Base-by-base conservation (phyloP, 805 yeast genomes). In the Spathaspora arborariae region DNA sequence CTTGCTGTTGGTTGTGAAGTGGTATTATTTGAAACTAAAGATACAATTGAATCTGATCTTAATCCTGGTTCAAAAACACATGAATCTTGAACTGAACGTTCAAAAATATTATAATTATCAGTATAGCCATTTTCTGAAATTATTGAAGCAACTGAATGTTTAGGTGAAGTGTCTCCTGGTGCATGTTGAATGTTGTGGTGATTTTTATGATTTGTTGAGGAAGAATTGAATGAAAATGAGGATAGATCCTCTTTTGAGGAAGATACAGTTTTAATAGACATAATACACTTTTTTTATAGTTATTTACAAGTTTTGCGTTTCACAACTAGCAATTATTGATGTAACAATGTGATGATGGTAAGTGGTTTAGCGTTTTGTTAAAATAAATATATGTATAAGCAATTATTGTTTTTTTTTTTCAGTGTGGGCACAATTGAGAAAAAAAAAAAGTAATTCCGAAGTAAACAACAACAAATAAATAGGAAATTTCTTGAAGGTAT, bases 61-160 rank as follows among this genome's bases (percentile, higher is more conserved):
- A 48, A 45, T 4, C 39, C 45, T 13, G 51, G 49, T 27, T 49
- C 49, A 45, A 45, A 45, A 6, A 45, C 46, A 42, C 47, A 49
- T n/a, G 49, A 42, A 45, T 70, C 75, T 49, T 70, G 75, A 22
- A 70, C 75, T 15, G 71, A 66, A 18, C 76, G 57, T 55, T 72
- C 77, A 50, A 72, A 72, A 41, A 72, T 72, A 49, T 57, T 55
- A 34, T 58, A 53, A 19, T 57, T 61, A 2, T 42, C 48, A 20
- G 42, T 19, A 20, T 11, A 7, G 7, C 20, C 26, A 15, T 39
- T 18, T 15, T 61, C 35, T 30, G 46, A 41, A 16, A 27, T 41
- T 16, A 37, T 39, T 16, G 44, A 35, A 3, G 45, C 30, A 37
- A 37, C 41, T 13, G 52, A 42, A 20, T 44, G 39, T 33, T 35